Base-by-base conservation (phyloP, 306 rosid species). In the Castanospermum australe region DNA sequence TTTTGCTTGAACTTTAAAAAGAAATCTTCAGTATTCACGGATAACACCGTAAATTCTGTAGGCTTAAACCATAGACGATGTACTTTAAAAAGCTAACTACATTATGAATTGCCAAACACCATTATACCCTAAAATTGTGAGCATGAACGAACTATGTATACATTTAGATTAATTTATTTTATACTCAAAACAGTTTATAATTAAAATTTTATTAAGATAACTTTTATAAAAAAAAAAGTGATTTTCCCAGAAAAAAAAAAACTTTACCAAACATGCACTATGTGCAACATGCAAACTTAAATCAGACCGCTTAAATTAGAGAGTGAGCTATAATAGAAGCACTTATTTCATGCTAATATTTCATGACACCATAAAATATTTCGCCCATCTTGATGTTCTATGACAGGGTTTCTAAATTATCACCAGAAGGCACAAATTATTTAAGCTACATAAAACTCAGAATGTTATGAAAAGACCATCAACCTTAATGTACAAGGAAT, bases 371-470 rank as follows among this genome's bases (percentile, higher is more conserved):
- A 61, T 42, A 69, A 69, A 82, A 57, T 3, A 51, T 50, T 50
- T 71, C 57, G 36, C 65, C 59, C 57, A 42, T 78, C 59, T 65
- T 55, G 32, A 72, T 71, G 59, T 78, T 77, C 67, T 22, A 6
- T 77, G 51, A 83, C 50, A 55, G 66, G 51, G 56, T 57, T 45
- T 32, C 38, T 12, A 71, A 77, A 65, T 56, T 42, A 64, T 72
- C 44, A 61, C 51, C 59, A 18, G 72, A 77, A 54, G 66, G 56
- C 45, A 55, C 24, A 72, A 35, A 56, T 77, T 71, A 72, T 64
- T 83, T 61, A 78, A 73, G 80, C 83, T 78, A 78, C 55, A 63
- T 15, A 21, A 38, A 83, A 77, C 62, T 62, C 76, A 22, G 68
- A 51, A 77, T 52, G 52, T 71, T 44, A 52, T 30, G 71, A 63